Conservation (phyloP, 495 filamentous ascomycete genomes). For the Penicillium fimorum region DNA sequence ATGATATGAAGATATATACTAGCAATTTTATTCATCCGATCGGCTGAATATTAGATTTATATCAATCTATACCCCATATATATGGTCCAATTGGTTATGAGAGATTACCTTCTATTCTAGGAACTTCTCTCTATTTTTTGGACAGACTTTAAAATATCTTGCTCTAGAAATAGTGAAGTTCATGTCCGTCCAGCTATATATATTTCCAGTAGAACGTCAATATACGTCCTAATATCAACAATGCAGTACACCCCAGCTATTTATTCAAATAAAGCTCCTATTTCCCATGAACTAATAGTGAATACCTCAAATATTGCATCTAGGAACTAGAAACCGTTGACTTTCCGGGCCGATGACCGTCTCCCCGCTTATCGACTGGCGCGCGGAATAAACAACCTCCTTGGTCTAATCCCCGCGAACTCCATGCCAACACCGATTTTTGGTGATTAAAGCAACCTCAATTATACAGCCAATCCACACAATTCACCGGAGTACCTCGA, state of each 20-base stretch:
- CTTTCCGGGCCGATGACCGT: neutral
- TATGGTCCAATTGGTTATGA: too few relatives aligned
- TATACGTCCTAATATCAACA: neutral
- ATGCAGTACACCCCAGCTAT: neutral
- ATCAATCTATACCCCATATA: too few relatives aligned
- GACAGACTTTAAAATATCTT: too few relatives aligned
- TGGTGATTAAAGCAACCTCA: neutral
- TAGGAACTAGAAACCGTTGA: neutral
- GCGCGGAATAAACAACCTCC: neutral
- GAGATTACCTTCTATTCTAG: too few relatives aligned
- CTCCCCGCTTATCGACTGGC: neutral
- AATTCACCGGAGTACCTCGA: neutral
- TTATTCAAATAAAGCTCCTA: neutral
- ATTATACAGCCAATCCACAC: neutral
- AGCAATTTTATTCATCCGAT: too few relatives aligned
- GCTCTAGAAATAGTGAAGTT: too few relatives aligned
- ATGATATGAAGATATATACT: too few relatives aligned
- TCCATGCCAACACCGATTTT: neutral
- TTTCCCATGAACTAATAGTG: neutral
- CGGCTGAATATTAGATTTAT: too few relatives aligned
- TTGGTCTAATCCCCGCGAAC: neutral
- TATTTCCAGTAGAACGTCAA: neutral
- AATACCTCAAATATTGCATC: neutral
- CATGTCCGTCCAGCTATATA: neutral
- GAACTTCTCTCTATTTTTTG: too few relatives aligned